These are phyloP conservation scores for Phlebiopsis flavidoalba DNA, from an alignment of 768 basidiomycete genomes.

Conservation along the genomic window DNA sequence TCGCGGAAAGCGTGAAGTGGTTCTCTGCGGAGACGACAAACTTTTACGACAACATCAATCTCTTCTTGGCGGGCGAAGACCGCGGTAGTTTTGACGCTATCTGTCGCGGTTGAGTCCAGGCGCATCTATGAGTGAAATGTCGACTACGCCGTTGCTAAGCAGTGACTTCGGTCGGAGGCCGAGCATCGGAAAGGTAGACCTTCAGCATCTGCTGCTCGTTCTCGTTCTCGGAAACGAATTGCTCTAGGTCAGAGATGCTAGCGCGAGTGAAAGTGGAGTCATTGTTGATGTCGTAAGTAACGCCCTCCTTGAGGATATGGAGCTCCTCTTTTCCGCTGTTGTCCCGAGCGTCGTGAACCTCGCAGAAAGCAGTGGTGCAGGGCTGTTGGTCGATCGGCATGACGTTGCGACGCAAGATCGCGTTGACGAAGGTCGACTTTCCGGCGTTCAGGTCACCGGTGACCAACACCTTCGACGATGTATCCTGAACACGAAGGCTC, in stretches of 20 bases:
- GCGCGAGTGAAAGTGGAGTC: slow-evolving; percentile 72
- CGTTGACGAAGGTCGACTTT: slow-evolving; percentile 98
- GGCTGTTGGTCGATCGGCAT: slow-evolving; percentile 99
- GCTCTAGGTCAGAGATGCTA: slow-evolving; percentile 66
- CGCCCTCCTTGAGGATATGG: slow-evolving; percentile 70
- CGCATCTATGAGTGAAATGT: slow-evolving; percentile 97
- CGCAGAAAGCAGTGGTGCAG: slow-evolving; percentile 94
- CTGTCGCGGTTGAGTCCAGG: slow-evolving; percentile 96
- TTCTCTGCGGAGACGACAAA: slow-evolving; percentile 98
- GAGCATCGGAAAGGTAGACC: slow-evolving; percentile 82
- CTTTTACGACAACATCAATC: slow-evolving; percentile 96
- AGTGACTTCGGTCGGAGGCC: slow-evolving; percentile 77
- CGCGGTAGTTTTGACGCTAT: slow-evolving; percentile 91
- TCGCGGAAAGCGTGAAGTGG: slow-evolving; percentile 94
- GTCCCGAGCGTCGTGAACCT: slow-evolving; percentile 88
- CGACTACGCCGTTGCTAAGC: slow-evolving; percentile 91
- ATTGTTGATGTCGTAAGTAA: slow-evolving; percentile 64
- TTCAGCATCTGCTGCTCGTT: slow-evolving; percentile 71
- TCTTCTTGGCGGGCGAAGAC: slow-evolving; percentile 95
- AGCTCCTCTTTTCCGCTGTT: slow-evolving; percentile 80
- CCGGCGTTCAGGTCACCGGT: slow-evolving; percentile 98
- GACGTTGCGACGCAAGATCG: slow-evolving; percentile 81
- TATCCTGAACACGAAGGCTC: slow-evolving; percentile 82
- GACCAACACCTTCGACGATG: slow-evolving; percentile 92
- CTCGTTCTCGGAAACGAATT: slow-evolving; percentile 73